Percentiles rank a stretch among this genome's conserved stretches.
Conservation (phyloP, 1,139 yeast genomes). For the Geotrichum candidum region DNA sequence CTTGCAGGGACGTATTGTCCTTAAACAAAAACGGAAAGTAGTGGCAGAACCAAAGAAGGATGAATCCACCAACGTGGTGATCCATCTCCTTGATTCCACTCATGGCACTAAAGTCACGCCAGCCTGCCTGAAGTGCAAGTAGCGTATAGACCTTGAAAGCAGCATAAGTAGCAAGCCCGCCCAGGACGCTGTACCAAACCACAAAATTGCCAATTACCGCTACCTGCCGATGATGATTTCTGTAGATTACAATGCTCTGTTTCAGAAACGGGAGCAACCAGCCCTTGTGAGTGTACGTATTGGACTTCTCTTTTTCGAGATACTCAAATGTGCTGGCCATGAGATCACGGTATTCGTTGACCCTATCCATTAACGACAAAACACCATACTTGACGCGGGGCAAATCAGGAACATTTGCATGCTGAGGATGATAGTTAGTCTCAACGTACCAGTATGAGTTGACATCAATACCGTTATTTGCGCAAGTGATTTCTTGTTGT, state of each 20-base stretch:
- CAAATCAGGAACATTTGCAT: slow-evolving; percentile 23
- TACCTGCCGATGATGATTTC: slow-evolving; percentile 41
- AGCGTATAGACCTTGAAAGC: slow-evolving; percentile 23
- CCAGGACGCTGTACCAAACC: slow-evolving; percentile 40
- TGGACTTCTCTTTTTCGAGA: slow-evolving; percentile 20
- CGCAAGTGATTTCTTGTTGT: slow-evolving; percentile 74
- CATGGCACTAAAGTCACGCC: slow-evolving; percentile 13
- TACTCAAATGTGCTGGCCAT: slow-evolving; percentile 17
- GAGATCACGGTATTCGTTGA: slow-evolving; percentile 29
- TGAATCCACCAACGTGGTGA: slow-evolving; percentile 26
- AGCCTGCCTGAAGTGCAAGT: slow-evolving; percentile 23
- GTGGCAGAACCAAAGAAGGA: slow-evolving; percentile 25
- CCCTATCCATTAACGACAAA: slow-evolving; percentile 30
- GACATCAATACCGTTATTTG: slow-evolving; percentile 50
- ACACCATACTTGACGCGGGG: slow-evolving; percentile 30
- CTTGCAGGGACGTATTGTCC: slow-evolving; percentile 19
- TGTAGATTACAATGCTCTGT: slow-evolving; percentile 52
- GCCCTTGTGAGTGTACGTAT: slow-evolving; percentile 20
- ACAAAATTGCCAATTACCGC: slow-evolving; percentile 56
- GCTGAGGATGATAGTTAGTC: slow-evolving; percentile 49
- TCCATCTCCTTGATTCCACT: slow-evolving; percentile 21
- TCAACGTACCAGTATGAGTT: slow-evolving; percentile 65
- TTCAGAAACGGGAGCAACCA: slow-evolving; percentile 42
- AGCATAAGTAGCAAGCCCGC: slow-evolving; percentile 19
- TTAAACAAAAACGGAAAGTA: slow-evolving; percentile 18